Evolutionary conservation across 257 asterid genomes (phyloP).

Genomic region (Prunella vulgaris): DNA sequence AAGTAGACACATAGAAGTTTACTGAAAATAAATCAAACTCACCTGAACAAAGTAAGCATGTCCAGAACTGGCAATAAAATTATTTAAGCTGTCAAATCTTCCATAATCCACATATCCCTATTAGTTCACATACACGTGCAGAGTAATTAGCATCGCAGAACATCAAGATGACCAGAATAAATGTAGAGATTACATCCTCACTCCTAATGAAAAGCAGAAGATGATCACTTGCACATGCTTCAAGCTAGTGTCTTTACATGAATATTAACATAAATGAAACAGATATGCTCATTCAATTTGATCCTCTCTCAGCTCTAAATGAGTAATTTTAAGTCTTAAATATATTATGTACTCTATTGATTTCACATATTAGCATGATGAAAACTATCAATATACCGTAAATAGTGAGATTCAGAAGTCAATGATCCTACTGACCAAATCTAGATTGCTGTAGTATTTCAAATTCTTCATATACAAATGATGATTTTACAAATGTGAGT

Average conservation of each 20-base stretch:
- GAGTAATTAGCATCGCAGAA: slow-evolving; percentile 20
- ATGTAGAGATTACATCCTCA: background rate
- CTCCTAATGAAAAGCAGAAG: background rate
- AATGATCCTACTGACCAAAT: background rate
- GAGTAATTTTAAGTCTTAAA: background rate
- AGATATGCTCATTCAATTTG: background rate
- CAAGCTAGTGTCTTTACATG: background rate
- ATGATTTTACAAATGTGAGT: background rate
- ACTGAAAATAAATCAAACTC: slow-evolving; percentile 20
- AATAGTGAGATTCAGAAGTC: slow-evolving; percentile 6
- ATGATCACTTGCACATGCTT: slow-evolving; percentile 4
- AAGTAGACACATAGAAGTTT: slow-evolving; percentile 6
- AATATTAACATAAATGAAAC: slow-evolving; percentile 17
- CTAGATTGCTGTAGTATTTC: background rate
- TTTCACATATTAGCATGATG: slow-evolving; percentile 2
- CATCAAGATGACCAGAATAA: slow-evolving; percentile 16
- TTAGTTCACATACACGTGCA: slow-evolving; percentile 20
- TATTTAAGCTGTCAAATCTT: slow-evolving; percentile 68
- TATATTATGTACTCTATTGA: background rate
- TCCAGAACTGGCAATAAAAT: slow-evolving; percentile 65
- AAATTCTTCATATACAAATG: background rate
- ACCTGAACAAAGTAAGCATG: slow-evolving; percentile 69
- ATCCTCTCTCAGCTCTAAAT: background rate
- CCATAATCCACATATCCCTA: slow-evolving; percentile 96
- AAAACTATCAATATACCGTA: background rate